These are phyloP conservation scores for Cyclospora cayetanensis DNA, from an alignment of 169 alveolate genomes.

Conservation along the genomic window DNA sequence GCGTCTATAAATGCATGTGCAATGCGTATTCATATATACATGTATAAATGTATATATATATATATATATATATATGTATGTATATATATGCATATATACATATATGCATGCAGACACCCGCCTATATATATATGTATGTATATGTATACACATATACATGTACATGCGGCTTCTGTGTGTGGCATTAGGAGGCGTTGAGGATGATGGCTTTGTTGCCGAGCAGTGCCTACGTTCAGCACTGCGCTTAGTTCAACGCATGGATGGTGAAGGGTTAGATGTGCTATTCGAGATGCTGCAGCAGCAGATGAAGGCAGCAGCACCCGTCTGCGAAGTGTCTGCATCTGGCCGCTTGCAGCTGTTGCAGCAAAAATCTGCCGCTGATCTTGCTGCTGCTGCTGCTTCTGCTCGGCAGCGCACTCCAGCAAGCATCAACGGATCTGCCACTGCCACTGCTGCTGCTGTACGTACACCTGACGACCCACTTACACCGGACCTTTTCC, in stretches of 20 bases:
- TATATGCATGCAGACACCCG: not conserved
- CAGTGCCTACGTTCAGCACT: not conserved
- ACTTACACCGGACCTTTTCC: not conserved
- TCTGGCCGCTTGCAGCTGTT: constrained; percentile 52
- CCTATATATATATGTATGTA: too few species aligned
- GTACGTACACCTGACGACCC: not conserved
- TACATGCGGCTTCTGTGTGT: not conserved
- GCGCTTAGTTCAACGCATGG: constrained; percentile 35
- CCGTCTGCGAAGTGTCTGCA: constrained; percentile 7
- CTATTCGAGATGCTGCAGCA: not conserved
- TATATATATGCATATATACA: not conserved
- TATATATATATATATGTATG: not conserved
- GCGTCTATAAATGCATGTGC: not conserved
- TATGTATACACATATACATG: not conserved
- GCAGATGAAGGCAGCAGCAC: not conserved
- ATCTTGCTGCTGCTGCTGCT: too few species aligned
- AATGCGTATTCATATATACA: too few species aligned
- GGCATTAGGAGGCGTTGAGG: not conserved
- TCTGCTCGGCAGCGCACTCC: too few species aligned
- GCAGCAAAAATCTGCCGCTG: not conserved
- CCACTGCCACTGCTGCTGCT: not conserved
- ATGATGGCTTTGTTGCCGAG: not conserved
- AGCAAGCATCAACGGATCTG: too few species aligned
- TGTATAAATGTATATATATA: not conserved
- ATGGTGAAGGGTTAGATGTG: not conserved